Percentiles rank a stretch among this genome's conserved stretches.
Conservation (phyloP, 2,329 filamentous ascomycete species). For the Scopulariopsis brevicaulis region DNA sequence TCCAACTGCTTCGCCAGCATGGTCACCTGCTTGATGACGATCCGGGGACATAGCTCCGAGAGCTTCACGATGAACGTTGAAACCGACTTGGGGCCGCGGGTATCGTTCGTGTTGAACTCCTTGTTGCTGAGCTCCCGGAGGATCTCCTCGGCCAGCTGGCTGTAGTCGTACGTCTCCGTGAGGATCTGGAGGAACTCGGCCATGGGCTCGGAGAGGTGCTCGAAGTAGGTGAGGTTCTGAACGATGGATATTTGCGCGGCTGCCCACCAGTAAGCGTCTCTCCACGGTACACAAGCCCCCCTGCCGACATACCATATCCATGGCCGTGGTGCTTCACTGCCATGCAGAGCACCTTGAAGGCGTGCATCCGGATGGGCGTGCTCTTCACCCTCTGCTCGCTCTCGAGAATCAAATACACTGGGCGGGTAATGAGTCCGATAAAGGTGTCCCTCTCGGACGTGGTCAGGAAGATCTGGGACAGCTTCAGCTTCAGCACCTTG, state of each 20-base stretch:
- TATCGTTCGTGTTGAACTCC: constrained; percentile 95
- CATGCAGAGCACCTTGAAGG: constrained; percentile 92
- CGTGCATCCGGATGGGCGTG: constrained; percentile 85
- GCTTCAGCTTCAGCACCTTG: constrained; percentile 86
- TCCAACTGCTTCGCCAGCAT: constrained; percentile 89
- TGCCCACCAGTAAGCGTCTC: constrained; percentile 25
- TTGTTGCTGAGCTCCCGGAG: constrained; percentile 91
- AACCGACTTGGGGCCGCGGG: constrained; percentile 88
- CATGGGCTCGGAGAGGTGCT: constrained; percentile 98
- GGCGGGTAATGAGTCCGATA: constrained; percentile 79
- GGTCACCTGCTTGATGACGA: constrained; percentile 97
- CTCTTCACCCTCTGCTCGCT: constrained; percentile 88
- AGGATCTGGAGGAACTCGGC: constrained; percentile 95
- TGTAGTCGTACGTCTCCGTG: constrained; percentile 94
- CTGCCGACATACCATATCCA: constrained; percentile 58
- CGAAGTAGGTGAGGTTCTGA: constrained; percentile 95
- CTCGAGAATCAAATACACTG: constrained; percentile 88
- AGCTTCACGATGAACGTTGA: constrained; percentile 88
- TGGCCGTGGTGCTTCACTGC: constrained; percentile 97
- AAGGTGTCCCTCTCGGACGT: constrained; percentile 96
- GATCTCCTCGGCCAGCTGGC: constrained; percentile 88
- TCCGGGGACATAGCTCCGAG: constrained; percentile 78
- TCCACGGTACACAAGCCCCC: background rate
- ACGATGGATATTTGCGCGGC: constrained; percentile 96
- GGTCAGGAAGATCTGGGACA: constrained; percentile 87